Evolutionary conservation across 345 rosid species (phyloP), one percentile per base, ranked within the genome.

Genomic region (Raphanus raphanistrum): DNA sequence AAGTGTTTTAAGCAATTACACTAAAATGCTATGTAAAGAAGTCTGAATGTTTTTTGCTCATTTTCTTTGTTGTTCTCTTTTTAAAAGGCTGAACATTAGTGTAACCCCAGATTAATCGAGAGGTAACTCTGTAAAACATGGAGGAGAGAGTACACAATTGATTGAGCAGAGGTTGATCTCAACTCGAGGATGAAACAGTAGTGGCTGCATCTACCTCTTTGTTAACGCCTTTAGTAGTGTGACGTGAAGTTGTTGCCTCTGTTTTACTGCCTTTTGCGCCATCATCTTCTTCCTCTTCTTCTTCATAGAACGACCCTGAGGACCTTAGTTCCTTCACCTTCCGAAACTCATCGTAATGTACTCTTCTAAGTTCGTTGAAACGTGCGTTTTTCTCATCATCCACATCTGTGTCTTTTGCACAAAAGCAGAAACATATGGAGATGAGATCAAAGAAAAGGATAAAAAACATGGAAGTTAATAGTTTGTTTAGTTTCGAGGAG

Each of bases 301-400:
- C 96, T 71, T 83, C 97, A 2, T 84, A 48, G 36, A 88, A 71
- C 2, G 98, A 91, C 35, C 95, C 97, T 33, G 87, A 82, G 8
- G 83, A 82, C 78, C 85, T 78, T 73, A 93, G 87, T 80, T 96
- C 98, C 77, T 87, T 91, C 61, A 93, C 95, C 72, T 84, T 93
- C 75, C 74, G 88, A 81, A 86, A 91, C 86, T 96, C 98, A 66
- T 96, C 87, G 63, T 96, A 96, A 72, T 96, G 99, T 55, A 82
- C 95, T 78, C 86, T 83, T 74, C 99, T 86, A 21, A 82, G 99
- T 81, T 90, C 97, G 82, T 70, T 89, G 79, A 95, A 95, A 58
- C 85, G 86, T 75, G 66, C 80, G 73, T 74, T 83, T 76, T 73
- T 81, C 52, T 69, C 89, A 4, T 80, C 17, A 74, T 77, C 88